These are phyloP conservation scores for Raffaelea arxii DNA, from an alignment of 2,329 filamentous ascomycete genomes.

Conservation along the genomic window DNA sequence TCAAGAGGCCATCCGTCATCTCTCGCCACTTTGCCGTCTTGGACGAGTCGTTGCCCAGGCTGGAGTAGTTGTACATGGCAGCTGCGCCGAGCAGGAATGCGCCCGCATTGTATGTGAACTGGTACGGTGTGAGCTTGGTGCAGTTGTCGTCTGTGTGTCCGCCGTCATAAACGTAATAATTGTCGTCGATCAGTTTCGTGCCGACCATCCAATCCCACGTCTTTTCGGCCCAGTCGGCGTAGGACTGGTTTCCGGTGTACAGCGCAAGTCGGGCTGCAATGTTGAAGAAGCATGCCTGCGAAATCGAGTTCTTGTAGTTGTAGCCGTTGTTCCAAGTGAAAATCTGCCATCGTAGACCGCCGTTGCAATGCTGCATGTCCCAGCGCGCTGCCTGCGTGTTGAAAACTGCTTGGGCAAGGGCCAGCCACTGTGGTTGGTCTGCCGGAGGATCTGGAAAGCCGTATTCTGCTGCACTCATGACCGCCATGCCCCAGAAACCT, in stretches of 20 bases:
- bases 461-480: conserved; percentile 42
- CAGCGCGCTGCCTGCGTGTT: conserved; percentile 52
- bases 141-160: conserved; percentile 48
- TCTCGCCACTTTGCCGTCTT: conserved; percentile 38
- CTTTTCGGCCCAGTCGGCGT: conserved; percentile 40
- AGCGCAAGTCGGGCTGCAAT: conserved; percentile 44
- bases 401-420: conserved; percentile 51
- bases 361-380: conserved; percentile 42
- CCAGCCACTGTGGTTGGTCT: conserved; percentile 38
- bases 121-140: conserved; percentile 45
- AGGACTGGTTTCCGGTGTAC: conserved; percentile 44
- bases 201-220: conserved; percentile 40
- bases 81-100: conserved; percentile 56
- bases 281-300: conserved; percentile 32
- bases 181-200: conserved; percentile 35
- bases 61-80: conserved; percentile 57
- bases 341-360: conserved; percentile 54
- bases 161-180: conserved; percentile 53
- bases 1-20: conserved; percentile 46
- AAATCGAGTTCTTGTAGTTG: conserved; percentile 46
- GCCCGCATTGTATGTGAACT: conserved; percentile 63
- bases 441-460: conserved; percentile 45
- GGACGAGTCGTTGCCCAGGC: conserved; percentile 19
- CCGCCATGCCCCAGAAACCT: conserved; percentile 54
- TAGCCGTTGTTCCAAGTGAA: conserved; percentile 52